Percentiles rank a stretch among this genome's conserved stretches.
phyloP scores from a whole-genome alignment of 768 basidiomycete genomes.

The Boletus rubescentipes region DNA sequence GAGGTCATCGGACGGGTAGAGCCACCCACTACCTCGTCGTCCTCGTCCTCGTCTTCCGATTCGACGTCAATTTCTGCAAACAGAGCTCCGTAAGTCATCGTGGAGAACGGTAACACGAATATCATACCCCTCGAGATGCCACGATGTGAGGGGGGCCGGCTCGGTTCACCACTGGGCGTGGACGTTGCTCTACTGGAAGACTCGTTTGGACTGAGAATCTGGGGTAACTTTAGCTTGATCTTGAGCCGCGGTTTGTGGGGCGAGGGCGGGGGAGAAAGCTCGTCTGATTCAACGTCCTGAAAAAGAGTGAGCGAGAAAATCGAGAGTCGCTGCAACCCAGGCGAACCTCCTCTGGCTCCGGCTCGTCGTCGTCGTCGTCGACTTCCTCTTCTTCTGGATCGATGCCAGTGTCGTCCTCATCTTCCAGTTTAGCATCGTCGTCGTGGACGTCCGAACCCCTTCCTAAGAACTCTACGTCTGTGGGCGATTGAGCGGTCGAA shows the following conservation, averaged over 20 bases:
- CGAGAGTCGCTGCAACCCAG: too few species aligned
- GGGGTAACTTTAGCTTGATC: conserved; percentile 60
- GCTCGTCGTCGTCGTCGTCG: conserved; percentile 23
- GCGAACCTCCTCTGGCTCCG: conserved; percentile 14
- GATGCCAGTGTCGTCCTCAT: conserved; percentile 38
- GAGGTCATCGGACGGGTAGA: conserved; percentile 47
- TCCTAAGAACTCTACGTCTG: conserved; percentile 27
- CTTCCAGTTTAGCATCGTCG: conserved; percentile 31
- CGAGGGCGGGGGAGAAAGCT: conserved; percentile 32
- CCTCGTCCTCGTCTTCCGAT: conserved; percentile 41
- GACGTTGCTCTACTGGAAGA: conserved; percentile 29
- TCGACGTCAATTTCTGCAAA: conserved; percentile 39
- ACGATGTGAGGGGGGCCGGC: conserved; percentile 26
- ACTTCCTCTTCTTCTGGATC: conserved; percentile 38
- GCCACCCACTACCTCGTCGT: conserved; percentile 39
- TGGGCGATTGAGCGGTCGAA: conserved; percentile 1
- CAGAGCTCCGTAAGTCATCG: not conserved
- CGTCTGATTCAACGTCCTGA: conserved; percentile 36
- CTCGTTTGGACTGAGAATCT: conserved; percentile 33
- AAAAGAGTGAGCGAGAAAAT: not conserved
- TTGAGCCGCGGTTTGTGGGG: conserved; percentile 48
- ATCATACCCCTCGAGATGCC: conserved; percentile 25
- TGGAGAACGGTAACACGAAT: not conserved
- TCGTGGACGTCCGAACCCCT: conserved; percentile 31
- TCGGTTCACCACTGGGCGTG: conserved; percentile 22